Conservation (phyloP, 108 stramenopile genomes). For the Conticribra weissflogii region DNA sequence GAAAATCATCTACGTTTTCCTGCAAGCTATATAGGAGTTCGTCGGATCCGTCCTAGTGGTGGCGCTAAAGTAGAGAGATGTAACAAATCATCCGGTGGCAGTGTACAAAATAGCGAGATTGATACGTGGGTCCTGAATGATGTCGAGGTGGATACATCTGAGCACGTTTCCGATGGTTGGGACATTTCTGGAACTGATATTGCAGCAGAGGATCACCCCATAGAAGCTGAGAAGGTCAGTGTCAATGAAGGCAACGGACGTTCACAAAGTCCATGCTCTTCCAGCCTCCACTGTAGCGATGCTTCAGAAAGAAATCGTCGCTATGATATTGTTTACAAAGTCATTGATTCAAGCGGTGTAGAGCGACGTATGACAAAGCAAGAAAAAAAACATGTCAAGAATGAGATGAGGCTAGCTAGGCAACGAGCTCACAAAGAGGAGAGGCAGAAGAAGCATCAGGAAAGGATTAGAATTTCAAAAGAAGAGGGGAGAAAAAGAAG, state of each 20-base stretch:
- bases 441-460: slow-evolving; percentile 25
- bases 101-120: slow-evolving; percentile 4
- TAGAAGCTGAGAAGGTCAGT: too few relatives aligned
- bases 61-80: not conserved
- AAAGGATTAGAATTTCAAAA: slow-evolving; percentile 26
- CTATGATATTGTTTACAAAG: slow-evolving; percentile 43
- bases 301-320: not conserved
- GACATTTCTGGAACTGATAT: too few relatives aligned
- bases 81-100: not conserved
- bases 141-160: too few relatives aligned
- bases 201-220: too few relatives aligned
- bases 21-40: slow-evolving; percentile 36
- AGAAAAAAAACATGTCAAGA: slow-evolving; percentile 71
- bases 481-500: slow-evolving; percentile 38
- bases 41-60: slow-evolving; percentile 25
- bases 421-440: slow-evolving; percentile 27
- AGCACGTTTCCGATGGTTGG: too few relatives aligned
- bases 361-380: slow-evolving; percentile 78
- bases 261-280: too few relatives aligned
- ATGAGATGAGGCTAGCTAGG: slow-evolving; percentile 45
- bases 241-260: too few relatives aligned
- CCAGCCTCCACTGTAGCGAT: not conserved
- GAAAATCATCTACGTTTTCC: slow-evolving; percentile 18
- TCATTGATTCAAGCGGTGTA: slow-evolving; percentile 57
- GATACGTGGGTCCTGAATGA: too few relatives aligned